Base-by-base conservation (phyloP, 306 rosid genomes). In the Parietaria judaica region DNA sequence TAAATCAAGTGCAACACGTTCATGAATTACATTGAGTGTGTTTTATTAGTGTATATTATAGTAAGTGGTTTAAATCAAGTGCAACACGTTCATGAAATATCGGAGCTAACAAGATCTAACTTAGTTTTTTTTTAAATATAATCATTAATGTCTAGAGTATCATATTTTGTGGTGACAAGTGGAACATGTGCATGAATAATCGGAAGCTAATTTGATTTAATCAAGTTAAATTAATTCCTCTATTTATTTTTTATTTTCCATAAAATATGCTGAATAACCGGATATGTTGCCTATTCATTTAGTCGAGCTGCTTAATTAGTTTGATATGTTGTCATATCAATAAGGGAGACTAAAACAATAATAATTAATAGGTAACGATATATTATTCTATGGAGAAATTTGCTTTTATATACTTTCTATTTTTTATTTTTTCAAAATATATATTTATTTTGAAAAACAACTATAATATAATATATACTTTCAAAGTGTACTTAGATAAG, bases 251-350 rank as follows among this genome's bases (percentile, higher is more conserved):
- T 31, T 6, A 38, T 14, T 2, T 51, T 10, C 14, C 15, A 55
- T 37, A 41, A 41, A 38, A 50, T 41, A 56, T 37, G 52, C 65
- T 38, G 43, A 49, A 68, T 58, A 50, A 11, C 43, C 43, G 60
- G 59, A 58, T 13, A 10, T 39, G 36, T 12, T 49, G 44, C 59
- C 31, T 9, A 16, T 53, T 6, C 16, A 53, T 53, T 16, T 51
- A 14, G 17, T 34, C 9, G 36, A 54, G 17, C 43, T 36, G 15
- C 45, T 41, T 41, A 8, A 41, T 41, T 41, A 8, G 45, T 41
- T 41, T 5, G 45, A 41, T 1, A 41, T 41, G 6, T 5, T 5
- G 6, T 5, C 45, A 41, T 41, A 41, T 41, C 6, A 41, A 23
- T 23, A 23, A 23, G 31, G 31, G 31, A 23, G 31, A 23, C 31